Percentiles rank a stretch among this genome's conserved stretches.
Conservation (phyloP, 2,329 filamentous ascomycete species). For the Apiospora kogelbergensis region DNA sequence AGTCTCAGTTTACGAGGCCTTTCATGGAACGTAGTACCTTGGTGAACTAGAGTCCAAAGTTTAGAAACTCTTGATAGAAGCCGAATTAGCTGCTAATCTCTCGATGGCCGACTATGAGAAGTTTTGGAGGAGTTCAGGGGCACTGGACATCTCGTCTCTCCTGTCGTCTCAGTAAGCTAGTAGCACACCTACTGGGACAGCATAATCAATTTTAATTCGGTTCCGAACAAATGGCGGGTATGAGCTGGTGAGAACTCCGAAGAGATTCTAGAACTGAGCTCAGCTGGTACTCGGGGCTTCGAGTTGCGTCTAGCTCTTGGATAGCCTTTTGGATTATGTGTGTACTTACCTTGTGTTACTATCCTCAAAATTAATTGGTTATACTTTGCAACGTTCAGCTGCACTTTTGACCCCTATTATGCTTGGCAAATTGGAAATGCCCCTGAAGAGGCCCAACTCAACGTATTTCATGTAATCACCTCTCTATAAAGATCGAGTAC, state of each 20-base stretch:
- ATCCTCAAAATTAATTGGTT: neutral
- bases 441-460: accelerated
- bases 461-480: neutral
- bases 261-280: neutral
- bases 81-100: neutral
- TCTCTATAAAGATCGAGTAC: neutral
- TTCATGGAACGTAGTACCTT: neutral
- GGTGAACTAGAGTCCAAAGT: neutral
- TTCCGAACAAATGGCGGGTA: neutral
- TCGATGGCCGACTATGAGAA: no score
- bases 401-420: neutral
- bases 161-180: no score
- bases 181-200: neutral
- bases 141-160: no score
- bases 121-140: neutral
- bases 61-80: neutral
- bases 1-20: neutral
- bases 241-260: accelerated
- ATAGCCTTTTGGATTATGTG: no score
- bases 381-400: neutral
- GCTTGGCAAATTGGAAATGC: neutral
- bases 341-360: neutral
- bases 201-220: neutral
- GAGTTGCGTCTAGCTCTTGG: no score
- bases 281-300: neutral